These are phyloP conservation scores for Microdochium bolleyi DNA, from an alignment of 2,329 filamentous ascomycete genomes.

Conservation along the genomic window DNA sequence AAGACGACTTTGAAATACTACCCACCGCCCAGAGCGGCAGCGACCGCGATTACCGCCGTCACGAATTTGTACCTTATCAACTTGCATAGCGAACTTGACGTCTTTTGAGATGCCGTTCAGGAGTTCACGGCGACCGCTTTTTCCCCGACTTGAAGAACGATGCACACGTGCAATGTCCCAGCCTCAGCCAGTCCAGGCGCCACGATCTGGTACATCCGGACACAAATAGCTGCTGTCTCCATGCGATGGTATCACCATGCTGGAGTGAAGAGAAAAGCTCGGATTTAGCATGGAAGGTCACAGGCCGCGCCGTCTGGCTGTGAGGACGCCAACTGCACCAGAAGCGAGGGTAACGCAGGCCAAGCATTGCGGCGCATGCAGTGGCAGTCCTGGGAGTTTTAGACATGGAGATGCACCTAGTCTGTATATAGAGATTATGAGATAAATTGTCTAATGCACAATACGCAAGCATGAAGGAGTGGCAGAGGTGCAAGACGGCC, in stretches of 20 bases:
- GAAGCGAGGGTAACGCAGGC: neutral
- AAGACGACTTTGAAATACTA: slow-evolving; percentile 7
- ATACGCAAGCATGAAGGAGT: neutral
- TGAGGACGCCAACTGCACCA: no score
- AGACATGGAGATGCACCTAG: neutral
- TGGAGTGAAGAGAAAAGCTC: no score
- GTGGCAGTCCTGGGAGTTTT: neutral
- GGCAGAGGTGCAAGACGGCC: no score
- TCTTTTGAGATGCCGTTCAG: slow-evolving; percentile 18
- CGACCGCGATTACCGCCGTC: slow-evolving; percentile 8
- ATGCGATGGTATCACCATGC: no score
- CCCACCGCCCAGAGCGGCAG: neutral
- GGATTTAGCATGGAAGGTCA: no score
- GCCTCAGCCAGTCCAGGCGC: no score
- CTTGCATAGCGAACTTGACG: slow-evolving; percentile 24
- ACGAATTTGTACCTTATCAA: neutral
- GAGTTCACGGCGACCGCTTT: slow-evolving; percentile 15
- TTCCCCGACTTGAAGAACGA: neutral
- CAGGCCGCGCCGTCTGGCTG: no score
- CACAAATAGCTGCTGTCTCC: no score
- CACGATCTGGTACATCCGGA: no score
- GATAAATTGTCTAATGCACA: neutral
- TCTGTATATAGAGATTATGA: neutral
- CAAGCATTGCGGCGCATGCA: neutral
- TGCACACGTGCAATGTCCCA: neutral